These are phyloP conservation scores for Tuber brumale DNA, from an alignment of 495 filamentous ascomycete species.

Conservation along the genomic window DNA sequence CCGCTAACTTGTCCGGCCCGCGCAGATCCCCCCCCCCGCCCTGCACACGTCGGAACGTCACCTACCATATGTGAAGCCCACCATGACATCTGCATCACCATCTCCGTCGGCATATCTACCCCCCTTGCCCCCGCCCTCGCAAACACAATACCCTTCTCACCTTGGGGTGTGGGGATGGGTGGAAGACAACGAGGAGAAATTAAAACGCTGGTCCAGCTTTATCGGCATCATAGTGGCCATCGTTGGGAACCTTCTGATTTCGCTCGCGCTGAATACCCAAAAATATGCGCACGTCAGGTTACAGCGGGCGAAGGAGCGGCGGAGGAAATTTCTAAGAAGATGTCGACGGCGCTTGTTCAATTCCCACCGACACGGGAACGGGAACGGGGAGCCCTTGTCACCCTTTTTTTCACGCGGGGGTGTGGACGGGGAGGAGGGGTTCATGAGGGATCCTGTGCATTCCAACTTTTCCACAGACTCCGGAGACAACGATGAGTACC, in stretches of 20 bases:
- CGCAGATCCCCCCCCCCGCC: conserved; percentile 12
- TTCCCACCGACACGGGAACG: neutral
- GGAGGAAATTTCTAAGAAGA: conserved; percentile 32
- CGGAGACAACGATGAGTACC: neutral
- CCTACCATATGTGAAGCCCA: neutral
- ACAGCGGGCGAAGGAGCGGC: conserved; percentile 51
- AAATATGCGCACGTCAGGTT: conserved; percentile 89
- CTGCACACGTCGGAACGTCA: conserved; percentile 2
- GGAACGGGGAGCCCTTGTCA: neutral
- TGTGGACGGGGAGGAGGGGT: neutral
- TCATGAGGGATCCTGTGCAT: neutral
- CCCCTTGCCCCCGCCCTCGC: neutral
- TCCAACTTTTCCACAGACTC: neutral
- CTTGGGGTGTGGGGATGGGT: neutral
- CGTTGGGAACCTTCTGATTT: conserved; percentile 84
- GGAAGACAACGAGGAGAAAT: conserved; percentile 45
- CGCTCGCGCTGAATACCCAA: conserved; percentile 90
- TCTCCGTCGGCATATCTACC: conserved; percentile 5
- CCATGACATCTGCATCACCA: conserved; percentile 4
- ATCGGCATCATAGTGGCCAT: conserved; percentile 94
- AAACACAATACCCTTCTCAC: neutral
- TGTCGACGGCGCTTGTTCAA: conserved; percentile 12
- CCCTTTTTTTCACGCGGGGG: neutral
- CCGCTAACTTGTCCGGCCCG: conserved; percentile 5
- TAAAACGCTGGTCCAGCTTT: conserved; percentile 78